Percentiles rank a stretch among this genome's conserved stretches.
phyloP scores from a whole-genome alignment of 352 stramenopile genomes.

The Hyaloperonospora brassicae region DNA sequence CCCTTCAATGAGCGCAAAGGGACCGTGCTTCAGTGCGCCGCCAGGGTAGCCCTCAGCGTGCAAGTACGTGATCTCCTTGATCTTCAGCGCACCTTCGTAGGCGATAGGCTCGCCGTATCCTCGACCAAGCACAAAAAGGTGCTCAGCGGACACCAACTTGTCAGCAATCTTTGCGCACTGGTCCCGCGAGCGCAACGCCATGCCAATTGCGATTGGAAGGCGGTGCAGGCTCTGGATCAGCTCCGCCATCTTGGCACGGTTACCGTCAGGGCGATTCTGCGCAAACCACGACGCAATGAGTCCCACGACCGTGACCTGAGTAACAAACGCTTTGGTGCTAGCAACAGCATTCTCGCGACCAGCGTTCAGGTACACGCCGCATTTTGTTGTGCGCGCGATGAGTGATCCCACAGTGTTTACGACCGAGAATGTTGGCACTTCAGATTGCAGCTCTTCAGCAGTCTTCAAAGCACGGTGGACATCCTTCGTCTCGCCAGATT shows the following conservation, averaged over 20 bases:
- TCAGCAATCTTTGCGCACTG: conserved; percentile 88
- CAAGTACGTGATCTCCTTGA: conserved; percentile 99
- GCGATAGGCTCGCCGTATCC: conserved; percentile 92
- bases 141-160: conserved; percentile 83
- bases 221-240: conserved; percentile 94
- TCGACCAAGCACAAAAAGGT: conserved; percentile 94
- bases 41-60: conserved; percentile 97
- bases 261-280: conserved; percentile 78
- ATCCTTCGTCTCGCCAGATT: conserved; percentile 97
- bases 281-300: conserved; percentile 89
- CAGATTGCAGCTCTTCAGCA: conserved; percentile 57
- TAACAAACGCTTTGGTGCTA: conserved; percentile 98
- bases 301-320: conserved; percentile 90
- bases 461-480: conserved; percentile 91
- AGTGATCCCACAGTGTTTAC: conserved; percentile 97
- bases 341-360: conserved; percentile 97
- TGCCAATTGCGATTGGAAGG: conserved; percentile 96
- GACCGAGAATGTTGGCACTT: conserved; percentile 87
- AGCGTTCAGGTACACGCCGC: conserved; percentile 97
- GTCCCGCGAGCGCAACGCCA: conserved; percentile 90
- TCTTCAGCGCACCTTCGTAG: conserved; percentile 96
- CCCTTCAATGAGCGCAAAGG: conserved; percentile 97
- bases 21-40: conserved; percentile 97
- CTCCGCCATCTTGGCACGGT: conserved; percentile 79
- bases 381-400: conserved; percentile 90